Base-by-base conservation (phyloP, 768 basidiomycete species). In the Auriscalpium orientale region DNA sequence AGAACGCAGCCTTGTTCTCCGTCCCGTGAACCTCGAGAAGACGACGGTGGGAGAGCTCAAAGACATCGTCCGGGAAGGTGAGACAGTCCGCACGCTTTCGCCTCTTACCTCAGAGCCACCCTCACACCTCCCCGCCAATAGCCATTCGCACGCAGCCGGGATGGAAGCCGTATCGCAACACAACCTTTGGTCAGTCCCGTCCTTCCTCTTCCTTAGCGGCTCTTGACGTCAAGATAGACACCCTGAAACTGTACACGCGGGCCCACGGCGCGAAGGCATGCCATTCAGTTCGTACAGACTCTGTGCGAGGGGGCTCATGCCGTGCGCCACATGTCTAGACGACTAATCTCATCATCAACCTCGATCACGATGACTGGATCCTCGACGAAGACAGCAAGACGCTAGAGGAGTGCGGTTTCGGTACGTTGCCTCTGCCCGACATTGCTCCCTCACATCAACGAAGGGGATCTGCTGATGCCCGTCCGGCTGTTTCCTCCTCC, bases 261-360 rank as follows among this genome's bases (percentile, higher is more conserved):
- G 97, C 95, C 2, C 95, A 98, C 66, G 94, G 95, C 11, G 80
- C 92, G 53, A 99, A 99, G 81, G 95, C 89, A 51, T 18, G 70
- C 58, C 49, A 28, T 35, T 35, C 54, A n/a, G 20, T 22, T 38
- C 21, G 28, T 40, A 16, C 36, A 22, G 40, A 51, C 48, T 50
- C 46, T 54, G 33, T 44, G n/a, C n/a, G 21, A 48, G 21, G 48
- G 45, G 28, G 47, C 28, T 28, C 28, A 28, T 28, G 28, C 7
- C 28, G 28, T 33, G 44, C 35, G 46, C 15, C 11, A 48, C 37
- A 8, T 28, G 21, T 28, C 22, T 64, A 98, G 95, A 95, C 95
- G 1, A 89, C 89, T 35, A 98, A 99, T 72, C 78, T 99, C 33
- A 98, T 99, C 70, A 98, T 99, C 67, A 99, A 99, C 70, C 79